Conservation (phyloP, 2,329 filamentous ascomycete species). For the Diaporthe ampelina region DNA sequence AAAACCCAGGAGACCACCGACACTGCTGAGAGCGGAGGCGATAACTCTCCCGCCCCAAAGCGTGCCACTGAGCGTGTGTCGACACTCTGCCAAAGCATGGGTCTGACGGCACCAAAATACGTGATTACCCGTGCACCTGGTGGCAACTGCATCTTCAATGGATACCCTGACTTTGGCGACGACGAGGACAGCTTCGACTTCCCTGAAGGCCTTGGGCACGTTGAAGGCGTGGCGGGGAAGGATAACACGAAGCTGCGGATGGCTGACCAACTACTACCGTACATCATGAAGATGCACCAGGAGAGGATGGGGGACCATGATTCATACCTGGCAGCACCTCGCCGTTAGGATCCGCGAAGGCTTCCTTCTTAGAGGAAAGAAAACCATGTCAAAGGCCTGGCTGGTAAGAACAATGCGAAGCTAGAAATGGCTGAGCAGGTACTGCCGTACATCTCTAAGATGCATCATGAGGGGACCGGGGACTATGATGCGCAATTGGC, state of each 20-base stretch:
- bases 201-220: constrained; percentile 47
- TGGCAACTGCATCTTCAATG: constrained; percentile 53
- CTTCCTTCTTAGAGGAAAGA: neutral
- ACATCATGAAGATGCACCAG: constrained; percentile 49
- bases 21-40: constrained; percentile 34
- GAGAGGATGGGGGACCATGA: constrained; percentile 44
- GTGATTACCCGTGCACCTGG: constrained; percentile 40
- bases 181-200: constrained; percentile 53
- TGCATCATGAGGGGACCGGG: constrained; percentile 45
- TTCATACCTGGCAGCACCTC: constrained; percentile 33
- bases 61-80: constrained; percentile 49
- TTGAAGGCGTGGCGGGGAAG: constrained; percentile 53
- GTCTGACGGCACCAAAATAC: constrained; percentile 53
- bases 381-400: constrained; percentile 49
- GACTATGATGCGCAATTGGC: constrained; percentile 40
- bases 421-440: constrained; percentile 57
- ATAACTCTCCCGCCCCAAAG: constrained; percentile 41
- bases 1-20: constrained; percentile 16
- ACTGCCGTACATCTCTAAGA: constrained; percentile 51
- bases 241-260: constrained; percentile 55
- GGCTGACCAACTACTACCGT: constrained; percentile 55
- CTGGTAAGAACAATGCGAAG: constrained; percentile 53
- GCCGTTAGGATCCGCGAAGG: neutral
- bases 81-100: constrained; percentile 52
- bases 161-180: constrained; percentile 52